Conservation (phyloP, 2,329 filamentous ascomycete species). For the Aspergillus sp. region DNA sequence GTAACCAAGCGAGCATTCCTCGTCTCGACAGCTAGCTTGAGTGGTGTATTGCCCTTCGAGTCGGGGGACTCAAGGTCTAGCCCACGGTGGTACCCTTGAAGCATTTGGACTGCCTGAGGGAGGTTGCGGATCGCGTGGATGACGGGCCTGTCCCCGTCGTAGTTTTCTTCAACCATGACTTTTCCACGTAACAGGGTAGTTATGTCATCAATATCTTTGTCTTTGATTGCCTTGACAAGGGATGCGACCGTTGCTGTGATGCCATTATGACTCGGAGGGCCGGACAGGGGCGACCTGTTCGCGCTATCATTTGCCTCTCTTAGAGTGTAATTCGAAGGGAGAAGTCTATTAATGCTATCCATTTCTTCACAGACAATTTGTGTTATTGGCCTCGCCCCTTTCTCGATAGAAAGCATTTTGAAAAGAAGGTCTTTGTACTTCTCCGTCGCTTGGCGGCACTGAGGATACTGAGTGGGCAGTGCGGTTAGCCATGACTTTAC, state of each 20-base stretch:
- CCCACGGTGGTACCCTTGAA: neutral
- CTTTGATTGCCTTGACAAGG: conserved; percentile 1
- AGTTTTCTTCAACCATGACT: conserved; percentile 1
- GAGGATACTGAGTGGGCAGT: neutral
- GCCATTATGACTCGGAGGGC: neutral
- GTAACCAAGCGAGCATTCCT: neutral
- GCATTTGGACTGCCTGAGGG: neutral
- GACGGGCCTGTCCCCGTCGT: neutral
- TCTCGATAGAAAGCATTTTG: conserved; percentile 4
- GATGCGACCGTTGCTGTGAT: neutral
- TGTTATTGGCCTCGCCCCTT: neutral
- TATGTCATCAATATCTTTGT: neutral
- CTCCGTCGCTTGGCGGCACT: neutral
- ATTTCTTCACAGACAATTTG: neutral
- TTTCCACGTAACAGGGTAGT: neutral
- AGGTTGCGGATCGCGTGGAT: conserved; percentile 3
- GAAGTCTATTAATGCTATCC: neutral
- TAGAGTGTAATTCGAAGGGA: no score
- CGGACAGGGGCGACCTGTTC: neutral
- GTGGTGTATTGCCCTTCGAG: conserved; percentile 2
- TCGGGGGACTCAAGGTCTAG: conserved; percentile 6
- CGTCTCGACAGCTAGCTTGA: conserved; percentile 1
- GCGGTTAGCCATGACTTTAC: conserved; percentile 10
- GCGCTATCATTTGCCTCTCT: neutral
- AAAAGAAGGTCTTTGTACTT: neutral